These are phyloP conservation scores for Eimeria praecox DNA, from an alignment of 169 alveolate species.

Conservation along the genomic window DNA sequence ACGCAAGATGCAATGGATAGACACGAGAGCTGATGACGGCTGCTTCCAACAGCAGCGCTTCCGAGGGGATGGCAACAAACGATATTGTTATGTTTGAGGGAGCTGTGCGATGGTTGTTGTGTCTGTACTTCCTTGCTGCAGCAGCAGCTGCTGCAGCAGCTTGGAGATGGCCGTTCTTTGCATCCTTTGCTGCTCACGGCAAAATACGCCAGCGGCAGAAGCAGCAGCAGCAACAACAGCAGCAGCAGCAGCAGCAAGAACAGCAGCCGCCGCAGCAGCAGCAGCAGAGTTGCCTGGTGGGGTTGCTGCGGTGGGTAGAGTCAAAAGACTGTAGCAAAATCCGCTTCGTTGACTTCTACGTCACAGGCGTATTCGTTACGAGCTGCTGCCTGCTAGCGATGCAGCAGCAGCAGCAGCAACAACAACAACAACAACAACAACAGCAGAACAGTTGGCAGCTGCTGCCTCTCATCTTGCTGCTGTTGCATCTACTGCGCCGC, in stretches of 20 bases:
- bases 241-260: background rate
- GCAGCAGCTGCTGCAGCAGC: slow-evolving; percentile 70
- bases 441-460: background rate
- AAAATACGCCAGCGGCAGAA: slow-evolving; percentile 15
- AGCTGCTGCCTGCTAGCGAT: slow-evolving; percentile 21
- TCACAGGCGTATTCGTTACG: slow-evolving; percentile 25
- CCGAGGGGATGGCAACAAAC: background rate
- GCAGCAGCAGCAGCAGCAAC: slow-evolving; percentile 1
- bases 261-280: background rate
- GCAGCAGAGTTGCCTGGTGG: background rate
- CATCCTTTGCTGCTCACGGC: slow-evolving; percentile 56
- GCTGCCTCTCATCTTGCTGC: slow-evolving; percentile 51
- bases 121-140: slow-evolving; percentile 61
- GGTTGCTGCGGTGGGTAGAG: slow-evolving; percentile 24
- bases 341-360: slow-evolving; percentile 45
- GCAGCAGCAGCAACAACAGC: background rate
- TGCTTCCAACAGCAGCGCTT: background rate
- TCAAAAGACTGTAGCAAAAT: slow-evolving; percentile 55
- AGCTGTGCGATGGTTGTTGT: background rate
- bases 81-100: background rate
- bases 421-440: background rate
- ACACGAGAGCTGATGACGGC: background rate
- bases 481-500: slow-evolving; percentile 55
- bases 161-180: background rate
- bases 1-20: background rate